A percentile compares a stretch with the other conserved stretches of the same genome.
These are phyloP conservation scores for Botryotinia calthae DNA, from an alignment of 2,329 filamentous ascomycete species.

Conservation along the genomic window DNA sequence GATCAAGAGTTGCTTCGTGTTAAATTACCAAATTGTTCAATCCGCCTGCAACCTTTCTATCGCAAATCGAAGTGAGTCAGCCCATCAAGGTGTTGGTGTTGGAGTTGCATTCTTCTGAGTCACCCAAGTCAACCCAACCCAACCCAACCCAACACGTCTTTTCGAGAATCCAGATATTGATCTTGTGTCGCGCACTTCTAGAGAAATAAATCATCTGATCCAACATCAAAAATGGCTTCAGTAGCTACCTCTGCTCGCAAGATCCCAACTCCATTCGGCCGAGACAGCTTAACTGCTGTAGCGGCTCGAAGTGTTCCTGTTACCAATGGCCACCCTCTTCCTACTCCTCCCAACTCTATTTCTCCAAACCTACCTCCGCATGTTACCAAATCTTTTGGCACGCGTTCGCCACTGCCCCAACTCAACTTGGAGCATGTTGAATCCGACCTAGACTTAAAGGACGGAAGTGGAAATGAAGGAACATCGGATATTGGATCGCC, in stretches of 20 bases:
- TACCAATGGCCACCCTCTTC: slow-evolving; percentile 60
- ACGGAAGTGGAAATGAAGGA: slow-evolving; percentile 41
- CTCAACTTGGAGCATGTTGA: slow-evolving; percentile 63
- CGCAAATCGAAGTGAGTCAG: slow-evolving; percentile 40
- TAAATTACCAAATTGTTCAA: slow-evolving; percentile 31
- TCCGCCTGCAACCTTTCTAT: slow-evolving; percentile 35
- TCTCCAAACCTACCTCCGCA: slow-evolving; percentile 84
- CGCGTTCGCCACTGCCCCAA: slow-evolving; percentile 39
- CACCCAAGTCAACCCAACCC: slow-evolving; percentile 11
- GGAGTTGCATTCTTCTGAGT: slow-evolving; percentile 11
- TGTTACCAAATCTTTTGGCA: slow-evolving; percentile 64
- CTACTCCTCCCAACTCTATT: slow-evolving; percentile 92
- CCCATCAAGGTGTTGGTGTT: slow-evolving; percentile 16
- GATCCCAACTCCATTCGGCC: slow-evolving; percentile 58
- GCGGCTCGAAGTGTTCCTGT: slow-evolving; percentile 60
- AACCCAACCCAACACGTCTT: slow-evolving; percentile 25
- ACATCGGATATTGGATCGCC: slow-evolving; percentile 32
- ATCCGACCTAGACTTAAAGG: slow-evolving; percentile 82
- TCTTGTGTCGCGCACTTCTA: slow-evolving; percentile 33
- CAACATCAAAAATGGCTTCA: slow-evolving; percentile 54
- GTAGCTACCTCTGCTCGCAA: slow-evolving; percentile 63
- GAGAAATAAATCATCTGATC: slow-evolving; percentile 36
- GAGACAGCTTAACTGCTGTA: slow-evolving; percentile 73
- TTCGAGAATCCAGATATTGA: slow-evolving; percentile 26
- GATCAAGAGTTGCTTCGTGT: slow-evolving; percentile 31